phyloP scores from a whole-genome alignment of 495 filamentous ascomycete genomes.

The Penicillium egyptiacum region DNA sequence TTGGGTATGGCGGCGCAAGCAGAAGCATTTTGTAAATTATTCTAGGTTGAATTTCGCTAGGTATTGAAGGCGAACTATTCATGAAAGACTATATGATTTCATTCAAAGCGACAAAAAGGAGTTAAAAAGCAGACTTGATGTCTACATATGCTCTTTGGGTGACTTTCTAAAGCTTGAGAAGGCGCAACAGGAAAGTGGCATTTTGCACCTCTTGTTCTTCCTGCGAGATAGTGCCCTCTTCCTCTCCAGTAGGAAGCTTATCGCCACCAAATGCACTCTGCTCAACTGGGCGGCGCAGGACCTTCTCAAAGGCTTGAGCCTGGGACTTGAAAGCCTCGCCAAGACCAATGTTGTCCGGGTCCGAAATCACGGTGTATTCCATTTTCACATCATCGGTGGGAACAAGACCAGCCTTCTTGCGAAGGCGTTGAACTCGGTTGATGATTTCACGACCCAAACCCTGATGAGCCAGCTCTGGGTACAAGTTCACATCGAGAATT shows the following conservation, averaged over 20 bases:
- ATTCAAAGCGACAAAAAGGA: slow-evolving; percentile 10
- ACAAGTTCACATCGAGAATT: slow-evolving; percentile 71
- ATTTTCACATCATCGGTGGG: slow-evolving; percentile 85
- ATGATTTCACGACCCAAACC: slow-evolving; percentile 79
- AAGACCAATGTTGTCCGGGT: slow-evolving; percentile 77
- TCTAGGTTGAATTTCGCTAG: background rate
- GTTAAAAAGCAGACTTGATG: slow-evolving; percentile 14
- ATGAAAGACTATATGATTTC: slow-evolving; percentile 9
- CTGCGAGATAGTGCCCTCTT: slow-evolving; percentile 67
- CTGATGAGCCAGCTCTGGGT: slow-evolving; percentile 73
- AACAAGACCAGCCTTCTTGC: slow-evolving; percentile 78
- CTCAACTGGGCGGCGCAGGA: slow-evolving; percentile 75
- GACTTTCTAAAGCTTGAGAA: slow-evolving; percentile 68
- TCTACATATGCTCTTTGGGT: slow-evolving; percentile 7
- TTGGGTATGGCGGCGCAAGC: slow-evolving; percentile 7
- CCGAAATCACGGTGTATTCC: slow-evolving; percentile 72
- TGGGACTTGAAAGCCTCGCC: slow-evolving; percentile 71
- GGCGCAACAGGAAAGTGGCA: slow-evolving; percentile 77
- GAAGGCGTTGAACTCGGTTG: slow-evolving; percentile 75
- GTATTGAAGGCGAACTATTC: background rate
- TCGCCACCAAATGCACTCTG: slow-evolving; percentile 66
- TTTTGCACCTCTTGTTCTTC: slow-evolving; percentile 90
- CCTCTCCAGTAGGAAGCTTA: slow-evolving; percentile 55
- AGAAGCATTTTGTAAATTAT: slow-evolving; percentile 6
- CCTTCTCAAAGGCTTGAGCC: slow-evolving; percentile 69